These are phyloP conservation scores for Climacium dendroides DNA, from an alignment of 225 moss, liverwort and hornwort genomes.

Conservation along the genomic window DNA sequence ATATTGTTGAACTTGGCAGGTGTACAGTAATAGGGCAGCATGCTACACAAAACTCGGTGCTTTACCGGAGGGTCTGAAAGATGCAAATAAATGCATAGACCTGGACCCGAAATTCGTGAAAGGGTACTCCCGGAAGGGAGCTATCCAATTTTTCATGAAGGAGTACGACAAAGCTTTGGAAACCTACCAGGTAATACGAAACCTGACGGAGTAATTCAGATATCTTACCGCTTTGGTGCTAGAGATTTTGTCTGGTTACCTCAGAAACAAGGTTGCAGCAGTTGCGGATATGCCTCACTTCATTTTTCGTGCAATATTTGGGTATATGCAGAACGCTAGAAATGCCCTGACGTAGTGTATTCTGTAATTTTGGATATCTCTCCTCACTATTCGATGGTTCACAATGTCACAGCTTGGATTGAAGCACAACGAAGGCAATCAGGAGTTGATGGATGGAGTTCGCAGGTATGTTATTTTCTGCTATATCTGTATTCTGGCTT, in stretches of 20 bases:
- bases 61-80: slow-evolving; percentile 88
- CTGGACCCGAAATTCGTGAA: slow-evolving; percentile 74
- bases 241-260: not conserved
- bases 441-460: slow-evolving; percentile 84
- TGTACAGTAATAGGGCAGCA: slow-evolving; percentile 93
- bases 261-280: not conserved
- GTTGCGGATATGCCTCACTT: not conserved
- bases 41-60: slow-evolving; percentile 97
- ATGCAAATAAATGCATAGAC: slow-evolving; percentile 93
- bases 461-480: slow-evolving; percentile 44
- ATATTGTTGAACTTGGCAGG: slow-evolving; percentile 23
- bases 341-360: not conserved
- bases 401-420: slow-evolving; percentile 54
- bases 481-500: not conserved
- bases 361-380: not conserved
- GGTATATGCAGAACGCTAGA: not conserved
- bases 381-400: not conserved
- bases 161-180: slow-evolving; percentile 96
- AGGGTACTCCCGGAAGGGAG: slow-evolving; percentile 93
- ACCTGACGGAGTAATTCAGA: not conserved
- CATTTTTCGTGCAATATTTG: not conserved
- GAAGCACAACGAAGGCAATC: slow-evolving; percentile 76
- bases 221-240: not conserved
- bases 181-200: slow-evolving; percentile 59
- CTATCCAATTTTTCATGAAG: slow-evolving; percentile 98